Evolutionary conservation across 371 early-diverging fungal genomes (phyloP).

Genomic region (Chytridium lagenaria): DNA sequence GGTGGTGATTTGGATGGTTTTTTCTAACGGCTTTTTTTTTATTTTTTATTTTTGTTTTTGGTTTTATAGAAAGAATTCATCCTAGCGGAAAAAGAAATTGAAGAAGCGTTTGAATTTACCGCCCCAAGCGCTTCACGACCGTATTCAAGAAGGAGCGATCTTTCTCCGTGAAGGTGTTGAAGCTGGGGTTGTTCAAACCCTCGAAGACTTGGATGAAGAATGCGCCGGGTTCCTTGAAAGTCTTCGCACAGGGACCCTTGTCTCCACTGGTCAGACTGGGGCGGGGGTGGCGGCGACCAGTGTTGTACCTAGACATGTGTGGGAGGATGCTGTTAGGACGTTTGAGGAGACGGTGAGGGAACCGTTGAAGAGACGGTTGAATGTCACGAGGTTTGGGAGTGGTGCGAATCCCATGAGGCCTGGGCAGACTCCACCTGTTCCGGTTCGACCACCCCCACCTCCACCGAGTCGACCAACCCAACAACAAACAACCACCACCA

Average conservation of each 20-base stretch:
- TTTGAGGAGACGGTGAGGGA: conserved; percentile 14
- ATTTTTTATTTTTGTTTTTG: neutral
- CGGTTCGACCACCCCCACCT: neutral
- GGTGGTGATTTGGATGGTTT: too few species aligned
- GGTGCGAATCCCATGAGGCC: too few species aligned
- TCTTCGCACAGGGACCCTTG: neutral
- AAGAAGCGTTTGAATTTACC: conserved; percentile 20
- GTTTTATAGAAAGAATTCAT: conserved; percentile 13
- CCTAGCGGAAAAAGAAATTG: conserved; percentile 11
- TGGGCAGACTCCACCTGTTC: too few species aligned
- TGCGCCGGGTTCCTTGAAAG: conserved; percentile 15
- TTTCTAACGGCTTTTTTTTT: too few species aligned
- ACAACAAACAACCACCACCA: neutral
- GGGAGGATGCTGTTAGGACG: conserved; percentile 7
- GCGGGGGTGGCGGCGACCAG: neutral
- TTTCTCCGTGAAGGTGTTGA: conserved; percentile 15
- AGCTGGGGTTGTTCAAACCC: conserved; percentile 12
- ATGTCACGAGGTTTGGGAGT: neutral
- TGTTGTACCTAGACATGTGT: neutral
- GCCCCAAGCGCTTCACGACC: conserved; percentile 20
- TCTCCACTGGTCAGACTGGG: neutral
- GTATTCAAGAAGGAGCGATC: conserved; percentile 6
- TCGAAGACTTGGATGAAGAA: conserved; percentile 16
- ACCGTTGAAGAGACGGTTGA: neutral
- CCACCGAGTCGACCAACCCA: neutral